Base-by-base conservation (phyloP, 2,329 filamentous ascomycete genomes). In the Escovopsis sp. region DNA sequence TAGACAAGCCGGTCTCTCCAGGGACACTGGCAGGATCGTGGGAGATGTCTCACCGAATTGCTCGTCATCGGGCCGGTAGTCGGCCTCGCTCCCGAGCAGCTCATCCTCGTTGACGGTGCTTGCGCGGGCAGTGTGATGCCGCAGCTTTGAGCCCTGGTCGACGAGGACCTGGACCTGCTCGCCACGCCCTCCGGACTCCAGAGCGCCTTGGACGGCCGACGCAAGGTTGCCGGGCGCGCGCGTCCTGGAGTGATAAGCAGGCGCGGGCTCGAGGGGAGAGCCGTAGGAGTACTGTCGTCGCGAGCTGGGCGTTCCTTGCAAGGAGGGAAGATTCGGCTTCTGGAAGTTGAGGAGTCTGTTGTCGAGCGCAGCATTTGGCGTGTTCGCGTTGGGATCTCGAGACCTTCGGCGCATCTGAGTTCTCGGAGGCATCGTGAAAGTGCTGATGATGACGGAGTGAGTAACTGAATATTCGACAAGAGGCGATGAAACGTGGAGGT, bases 261-360 rank as follows among this genome's bases (percentile, higher is more conserved):
- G 49, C 14, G 43, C 42, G 2, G 57, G 57, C 34, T 60, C 57
- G 21, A 42, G 49, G n/a, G 38, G 53, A 25, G 57, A 53, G 25
- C 57, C 57, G 43, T 60, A 60, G 1, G 54, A 50, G 37, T 58
- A 60, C 39, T 58, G 55, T 27, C 56, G 48, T 21, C 55, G 47
- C 10, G 54, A 48, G 31, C 54, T 57, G 5, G 57, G 54, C 0
- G 57, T 58, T 4, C 52, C 56, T 26, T 45, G 41, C 4, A 49
- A 38, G 3, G 41, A 34, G 12, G 48, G 50, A 10, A 52, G 35
- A 5, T 48, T 45, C 25, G 49, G 50, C 18, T 46, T 49, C 26
- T 42, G 39, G 34, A 53, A 45, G 17, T 33, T 33, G 16, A 38
- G 21, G 13, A 38, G 26, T 8, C 13, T 33, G 31, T 19, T 19